Percentiles rank a stretch among this genome's conserved stretches.
Conservation (phyloP, 1,284 basidiomycete species). For the Hemileia vastatrix region DNA sequence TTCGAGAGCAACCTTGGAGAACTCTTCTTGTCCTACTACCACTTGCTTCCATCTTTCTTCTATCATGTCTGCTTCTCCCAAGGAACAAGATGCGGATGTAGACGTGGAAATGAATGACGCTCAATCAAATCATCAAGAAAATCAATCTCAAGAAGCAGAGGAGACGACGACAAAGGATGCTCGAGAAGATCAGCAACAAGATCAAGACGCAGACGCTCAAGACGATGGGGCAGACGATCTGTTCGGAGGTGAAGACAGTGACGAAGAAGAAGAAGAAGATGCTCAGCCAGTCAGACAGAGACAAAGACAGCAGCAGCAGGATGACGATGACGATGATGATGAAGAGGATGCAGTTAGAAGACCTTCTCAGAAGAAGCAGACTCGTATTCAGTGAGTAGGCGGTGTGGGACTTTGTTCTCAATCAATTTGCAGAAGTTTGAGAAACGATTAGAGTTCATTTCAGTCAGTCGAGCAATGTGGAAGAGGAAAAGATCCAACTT, state of each 20-base stretch:
- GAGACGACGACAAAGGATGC: no score
- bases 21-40: neutral
- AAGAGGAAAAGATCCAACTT: constrained; percentile 62
- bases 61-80: neutral
- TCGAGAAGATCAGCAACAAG: neutral
- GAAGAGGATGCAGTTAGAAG: constrained; percentile 50
- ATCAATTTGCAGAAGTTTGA: neutral
- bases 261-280: constrained; percentile 55
- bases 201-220: neutral
- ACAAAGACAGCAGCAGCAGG: constrained; percentile 64
- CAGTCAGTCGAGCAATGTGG: no score
- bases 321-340: constrained; percentile 60
- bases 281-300: constrained; percentile 59
- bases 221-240: neutral
- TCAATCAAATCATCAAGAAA: neutral
- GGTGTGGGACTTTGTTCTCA: neutral
- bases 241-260: neutral
- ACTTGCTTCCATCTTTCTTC: neutral
- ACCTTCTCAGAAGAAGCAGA: neutral
- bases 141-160: neutral
- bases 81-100: neutral
- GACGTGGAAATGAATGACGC: neutral
- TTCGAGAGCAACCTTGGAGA: neutral
- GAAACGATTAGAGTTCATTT: no score
- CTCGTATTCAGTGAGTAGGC: constrained; percentile 29